These are phyloP conservation scores for Phyllachora maydis DNA, from an alignment of 2,329 filamentous ascomycete genomes.

Conservation along the genomic window DNA sequence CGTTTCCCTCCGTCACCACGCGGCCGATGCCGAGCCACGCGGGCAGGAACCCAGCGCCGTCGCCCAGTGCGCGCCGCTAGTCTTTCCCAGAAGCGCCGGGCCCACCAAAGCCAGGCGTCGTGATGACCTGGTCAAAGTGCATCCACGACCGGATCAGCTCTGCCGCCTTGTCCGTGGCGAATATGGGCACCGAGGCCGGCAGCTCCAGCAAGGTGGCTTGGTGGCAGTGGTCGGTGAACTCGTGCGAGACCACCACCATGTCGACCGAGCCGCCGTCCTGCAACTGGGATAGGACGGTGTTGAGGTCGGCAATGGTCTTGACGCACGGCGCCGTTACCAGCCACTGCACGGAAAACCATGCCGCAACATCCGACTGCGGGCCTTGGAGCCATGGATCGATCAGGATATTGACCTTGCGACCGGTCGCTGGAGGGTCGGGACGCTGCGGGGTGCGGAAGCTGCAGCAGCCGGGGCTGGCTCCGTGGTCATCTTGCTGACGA, in stretches of 20 bases:
- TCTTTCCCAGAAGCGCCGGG: conserved; percentile 3
- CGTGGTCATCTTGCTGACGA: no score
- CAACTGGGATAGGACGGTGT: conserved; percentile 24
- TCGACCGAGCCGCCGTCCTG: conserved; percentile 30
- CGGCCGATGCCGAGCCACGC: conserved; percentile 40
- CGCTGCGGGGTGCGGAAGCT: conserved; percentile 34
- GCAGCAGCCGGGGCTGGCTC: conserved; percentile 46
- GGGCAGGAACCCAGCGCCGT: conserved; percentile 18
- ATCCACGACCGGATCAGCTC: conserved; percentile 32
- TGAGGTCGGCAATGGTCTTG: conserved; percentile 30
- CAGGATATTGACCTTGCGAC: conserved; percentile 39
- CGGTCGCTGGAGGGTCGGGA: conserved; percentile 18
- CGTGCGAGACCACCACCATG: conserved; percentile 37
- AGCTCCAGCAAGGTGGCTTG: conserved; percentile 36
- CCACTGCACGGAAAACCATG: conserved; percentile 46
- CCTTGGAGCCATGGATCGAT: conserved; percentile 46
- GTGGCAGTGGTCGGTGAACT: conserved; percentile 52
- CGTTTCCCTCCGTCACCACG: conserved; percentile 28
- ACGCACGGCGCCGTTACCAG: conserved; percentile 33
- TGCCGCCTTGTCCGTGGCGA: conserved; percentile 37
- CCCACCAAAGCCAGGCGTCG: conserved; percentile 21
- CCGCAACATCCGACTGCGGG: conserved; percentile 38
- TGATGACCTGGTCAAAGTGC: conserved; percentile 34
- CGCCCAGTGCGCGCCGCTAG: conserved; percentile 8
- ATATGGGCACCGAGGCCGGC: conserved; percentile 28